Evolutionary conservation across 768 basidiomycete genomes (phyloP).

Genomic region (Russula vinacea): DNA sequence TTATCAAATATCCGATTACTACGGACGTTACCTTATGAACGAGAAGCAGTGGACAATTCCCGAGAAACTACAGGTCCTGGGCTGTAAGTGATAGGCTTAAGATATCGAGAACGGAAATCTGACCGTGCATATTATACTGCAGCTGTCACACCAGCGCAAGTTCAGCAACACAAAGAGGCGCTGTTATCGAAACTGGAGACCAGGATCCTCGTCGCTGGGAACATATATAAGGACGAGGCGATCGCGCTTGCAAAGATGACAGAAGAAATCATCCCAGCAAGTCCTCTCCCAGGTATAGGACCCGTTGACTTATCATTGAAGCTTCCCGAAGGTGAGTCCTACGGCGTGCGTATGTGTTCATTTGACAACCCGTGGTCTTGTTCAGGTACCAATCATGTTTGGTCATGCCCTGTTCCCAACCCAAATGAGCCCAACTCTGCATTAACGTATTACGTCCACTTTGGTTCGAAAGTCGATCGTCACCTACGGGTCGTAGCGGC

Average conservation of each 20-base stretch:
- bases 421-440: slow-evolving; percentile 83
- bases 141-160: slow-evolving; percentile 72
- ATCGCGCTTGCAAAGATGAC: slow-evolving; percentile 64
- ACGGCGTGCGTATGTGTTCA: not conserved
- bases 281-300: slow-evolving; percentile 54
- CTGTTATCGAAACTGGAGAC: slow-evolving; percentile 65
- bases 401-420: slow-evolving; percentile 68
- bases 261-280: slow-evolving; percentile 60
- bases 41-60: slow-evolving; percentile 71
- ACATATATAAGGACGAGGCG: slow-evolving; percentile 82
- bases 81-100: slow-evolving; percentile 48
- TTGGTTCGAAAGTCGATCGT: slow-evolving; percentile 66
- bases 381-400: slow-evolving; percentile 67
- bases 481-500: slow-evolving; percentile 61
- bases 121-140: slow-evolving; percentile 9
- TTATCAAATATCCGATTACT: slow-evolving; percentile 75
- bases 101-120: not conserved
- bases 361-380: slow-evolving; percentile 9
- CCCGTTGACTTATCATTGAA: slow-evolving; percentile 53
- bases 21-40: slow-evolving; percentile 63
- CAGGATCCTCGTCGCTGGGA: slow-evolving; percentile 76
- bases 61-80: slow-evolving; percentile 73
- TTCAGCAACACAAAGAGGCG: slow-evolving; percentile 57
- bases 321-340: slow-evolving; percentile 58
- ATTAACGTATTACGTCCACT: slow-evolving; percentile 79